phyloP scores from a whole-genome alignment of 169 alveolate species.

The Eimeria praecox region DNA sequence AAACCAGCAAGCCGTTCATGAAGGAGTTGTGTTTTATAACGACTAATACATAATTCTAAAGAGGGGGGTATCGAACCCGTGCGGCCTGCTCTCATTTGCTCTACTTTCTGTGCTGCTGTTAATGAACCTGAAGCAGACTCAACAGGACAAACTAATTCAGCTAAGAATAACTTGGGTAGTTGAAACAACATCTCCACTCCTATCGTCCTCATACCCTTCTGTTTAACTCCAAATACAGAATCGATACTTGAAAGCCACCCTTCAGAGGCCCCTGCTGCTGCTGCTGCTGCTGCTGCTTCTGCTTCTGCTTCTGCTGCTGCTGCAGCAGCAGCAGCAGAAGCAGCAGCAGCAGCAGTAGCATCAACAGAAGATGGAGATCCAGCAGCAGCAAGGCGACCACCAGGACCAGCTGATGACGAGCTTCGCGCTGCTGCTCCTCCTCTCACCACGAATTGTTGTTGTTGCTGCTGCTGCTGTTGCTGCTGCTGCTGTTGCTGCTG shows the following conservation, averaged over 20 bases:
- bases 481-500: background rate
- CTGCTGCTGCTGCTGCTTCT: background rate
- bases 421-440: background rate
- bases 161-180: background rate
- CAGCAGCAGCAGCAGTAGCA: too few relatives aligned
- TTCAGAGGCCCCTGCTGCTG: background rate
- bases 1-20: too few relatives aligned
- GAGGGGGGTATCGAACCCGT: background rate
- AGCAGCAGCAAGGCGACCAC: too few relatives aligned
- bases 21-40: background rate
- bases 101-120: conserved; percentile 36
- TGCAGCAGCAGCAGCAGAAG: conserved; percentile 6
- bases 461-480: background rate
- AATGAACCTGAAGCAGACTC: background rate
- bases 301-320: background rate
- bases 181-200: background rate
- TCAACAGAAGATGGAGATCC: too few relatives aligned
- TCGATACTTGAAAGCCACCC: background rate
- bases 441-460: background rate
- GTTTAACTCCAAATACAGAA: background rate
- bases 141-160: background rate
- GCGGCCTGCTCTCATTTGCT: background rate
- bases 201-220: background rate
- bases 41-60: background rate
- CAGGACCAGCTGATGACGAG: background rate